Base-by-base conservation (phyloP, 805 yeast genomes). In the Candida tibetensis region DNA sequence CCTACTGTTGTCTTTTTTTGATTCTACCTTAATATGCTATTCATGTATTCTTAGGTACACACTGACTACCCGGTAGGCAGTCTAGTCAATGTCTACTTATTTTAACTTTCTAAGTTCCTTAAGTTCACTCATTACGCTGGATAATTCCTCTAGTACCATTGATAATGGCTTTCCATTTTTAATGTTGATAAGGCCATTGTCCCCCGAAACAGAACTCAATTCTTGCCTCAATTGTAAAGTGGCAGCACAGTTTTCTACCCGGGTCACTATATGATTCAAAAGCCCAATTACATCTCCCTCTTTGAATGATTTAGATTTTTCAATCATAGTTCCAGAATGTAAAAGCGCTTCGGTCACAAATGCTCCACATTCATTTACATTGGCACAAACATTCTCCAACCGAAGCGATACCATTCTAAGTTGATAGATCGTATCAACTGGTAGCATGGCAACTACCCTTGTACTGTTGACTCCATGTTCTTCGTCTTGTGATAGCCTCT, bases 201-300 rank as follows among this genome's bases (percentile, higher is more conserved):
- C 45, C 0, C 68, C 67, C 6, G 45, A 40, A 3, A 44, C 28
- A 1, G 28, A 8, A 32, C 55, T 53, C 43, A 63, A 14, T 30
- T 60, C 57, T 39, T 67, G 72, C 31, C 73, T 51, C 38, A 68
- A 37, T 34, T 52, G 55, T 14, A 69, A 44, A 2, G 55, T 45
- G 7, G 64, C 57, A 12, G 77, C 76, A 42, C 77, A 68, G 37
- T 77, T 72, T 53, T 86, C 95, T 28, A 85, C 66, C 55, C 95
- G 71, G 0, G 89, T 77, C 10, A 83, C 75, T 18, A 82, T 61
- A 46, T 80, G 84, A 41, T 82, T 87, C 43, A 85, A 63, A 30
- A 82, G 67, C 4, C 72, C 65, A 28, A 79, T 57, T 28, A 81
- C 53, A 29, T 82, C 88, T 5, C 47, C 47, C 14, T 53, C 57